Base-by-base conservation (phyloP, 2,329 filamentous ascomycete species). In the Aspergillus hortae region DNA sequence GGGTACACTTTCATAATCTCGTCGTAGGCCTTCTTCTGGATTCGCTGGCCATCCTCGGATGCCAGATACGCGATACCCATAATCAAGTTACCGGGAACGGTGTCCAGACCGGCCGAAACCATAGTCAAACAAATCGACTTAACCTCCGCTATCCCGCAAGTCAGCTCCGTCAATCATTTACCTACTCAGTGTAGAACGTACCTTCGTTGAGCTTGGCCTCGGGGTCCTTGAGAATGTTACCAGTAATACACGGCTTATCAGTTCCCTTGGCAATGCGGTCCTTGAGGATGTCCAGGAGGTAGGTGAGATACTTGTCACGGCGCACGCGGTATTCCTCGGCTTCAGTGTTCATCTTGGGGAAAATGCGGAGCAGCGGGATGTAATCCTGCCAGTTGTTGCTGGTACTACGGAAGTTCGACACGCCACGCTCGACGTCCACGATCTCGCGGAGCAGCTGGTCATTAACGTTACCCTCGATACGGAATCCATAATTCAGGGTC, bases 361-460 rank as follows among this genome's bases (percentile, higher is more conserved):
- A 79, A 2, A 90, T 67, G 25, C 89, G 79, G 54, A 94, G 67
- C 4, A 92, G 62, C 0, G 89, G 88, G n/a, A 94, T 82, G 59
- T 92, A 92, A 63, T 94, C 89, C 63, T 90, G 87, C 83, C 87
- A 89, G 67, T 92, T 92, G 65, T 91, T 90, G 61, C 86, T 89
- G 0, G 88, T 92, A 23, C 83, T 88, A 44, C 89, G 76, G 64
- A 92, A 87, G 61, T 89, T 89, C 48, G 85, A 87, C 21, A 94
- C 84, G 4, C 84, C 85, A 27, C 88, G 80, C 67, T 92, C 89
- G 3, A 92, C 88, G 44, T 85, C 77, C 0, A 85, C 83, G 52
- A 94, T 91, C 65, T 92, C 89, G 17, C 82, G 76, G 5, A 92
- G 76, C 6, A 92, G 74, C 36, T 80, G 74, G 56, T 87, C 81